Evolutionary conservation across 2,329 filamentous ascomycete species (phyloP).

Genomic region (Aspergillus pseudoviridinutans): DNA sequence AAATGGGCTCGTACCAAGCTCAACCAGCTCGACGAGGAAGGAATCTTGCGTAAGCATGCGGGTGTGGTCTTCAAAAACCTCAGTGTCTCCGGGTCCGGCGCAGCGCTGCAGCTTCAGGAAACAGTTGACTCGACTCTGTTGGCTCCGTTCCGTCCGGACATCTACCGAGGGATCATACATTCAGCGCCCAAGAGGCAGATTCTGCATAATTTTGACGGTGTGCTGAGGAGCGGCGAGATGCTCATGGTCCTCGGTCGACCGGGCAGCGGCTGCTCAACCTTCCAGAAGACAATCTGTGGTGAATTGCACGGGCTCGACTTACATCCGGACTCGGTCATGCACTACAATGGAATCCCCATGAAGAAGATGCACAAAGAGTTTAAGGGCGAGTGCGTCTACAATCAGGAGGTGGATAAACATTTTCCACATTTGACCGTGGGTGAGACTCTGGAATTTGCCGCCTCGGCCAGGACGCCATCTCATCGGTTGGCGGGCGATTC

Average conservation of each 20-base stretch:
- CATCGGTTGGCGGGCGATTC: constrained; percentile 37
- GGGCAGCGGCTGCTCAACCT: constrained; percentile 64
- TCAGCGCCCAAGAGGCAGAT: constrained; percentile 53
- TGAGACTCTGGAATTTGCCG: constrained; percentile 55
- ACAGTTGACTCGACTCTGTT: constrained; percentile 60
- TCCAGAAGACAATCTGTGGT: constrained; percentile 78
- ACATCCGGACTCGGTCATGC: constrained; percentile 66
- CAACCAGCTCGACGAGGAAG: constrained; percentile 52
- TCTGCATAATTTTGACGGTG: constrained; percentile 51
- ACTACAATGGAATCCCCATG: constrained; percentile 66
- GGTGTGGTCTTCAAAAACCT: constrained; percentile 64
- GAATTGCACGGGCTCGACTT: constrained; percentile 76
- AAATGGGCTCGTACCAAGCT: constrained; percentile 51
- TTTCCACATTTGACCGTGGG: constrained; percentile 57
- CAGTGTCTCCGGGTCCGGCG: constrained; percentile 63
- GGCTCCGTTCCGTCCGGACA: constrained; percentile 57
- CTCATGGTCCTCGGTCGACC: constrained; percentile 40
- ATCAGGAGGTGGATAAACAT: constrained; percentile 45
- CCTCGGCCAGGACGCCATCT: constrained; percentile 48
- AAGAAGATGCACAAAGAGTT: constrained; percentile 67
- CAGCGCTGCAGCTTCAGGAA: constrained; percentile 64
- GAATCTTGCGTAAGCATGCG: constrained; percentile 50
- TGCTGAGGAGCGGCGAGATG: constrained; percentile 49
- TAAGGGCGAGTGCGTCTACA: constrained; percentile 38
- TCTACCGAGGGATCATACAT: constrained; percentile 42